phyloP scores from a whole-genome alignment of 169 alveolate genomes.

The Perkinsus olseni region DNA sequence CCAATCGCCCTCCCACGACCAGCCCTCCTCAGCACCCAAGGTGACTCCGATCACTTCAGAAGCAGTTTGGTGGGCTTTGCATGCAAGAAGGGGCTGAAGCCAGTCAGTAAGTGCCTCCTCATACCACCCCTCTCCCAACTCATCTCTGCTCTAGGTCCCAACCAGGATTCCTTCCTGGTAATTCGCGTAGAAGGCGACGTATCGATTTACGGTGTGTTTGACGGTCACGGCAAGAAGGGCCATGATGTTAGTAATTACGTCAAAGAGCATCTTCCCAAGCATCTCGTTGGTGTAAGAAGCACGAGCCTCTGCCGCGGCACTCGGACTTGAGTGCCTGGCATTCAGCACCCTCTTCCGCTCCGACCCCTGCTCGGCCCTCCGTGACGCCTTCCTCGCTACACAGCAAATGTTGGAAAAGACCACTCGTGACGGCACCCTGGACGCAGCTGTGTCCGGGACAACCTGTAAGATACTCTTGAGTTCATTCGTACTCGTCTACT shows the following conservation, averaged over 20 bases:
- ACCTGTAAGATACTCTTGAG: neutral
- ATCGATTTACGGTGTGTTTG: slow-evolving; percentile 61
- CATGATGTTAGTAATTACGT: slow-evolving; percentile 65
- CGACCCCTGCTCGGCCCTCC: neutral
- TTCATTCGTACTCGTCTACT: neutral
- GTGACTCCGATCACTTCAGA: slow-evolving; percentile 10
- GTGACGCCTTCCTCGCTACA: neutral
- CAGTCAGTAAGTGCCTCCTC: slow-evolving; percentile 23
- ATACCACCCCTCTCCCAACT: neutral
- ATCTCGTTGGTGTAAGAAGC: neutral
- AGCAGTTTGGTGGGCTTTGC: slow-evolving; percentile 48
- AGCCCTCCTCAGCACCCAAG: neutral
- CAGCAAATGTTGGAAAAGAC: neutral
- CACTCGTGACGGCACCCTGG: neutral
- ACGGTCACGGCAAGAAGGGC: slow-evolving; percentile 69
- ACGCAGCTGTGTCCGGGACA: neutral
- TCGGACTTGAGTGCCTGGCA: neutral
- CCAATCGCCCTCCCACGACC: neutral
- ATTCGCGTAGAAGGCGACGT: slow-evolving; percentile 40
- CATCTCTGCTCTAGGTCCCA: slow-evolving; percentile 30
- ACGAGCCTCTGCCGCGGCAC: neutral
- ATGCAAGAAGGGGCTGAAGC: slow-evolving; percentile 60
- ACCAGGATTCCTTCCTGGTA: slow-evolving; percentile 54
- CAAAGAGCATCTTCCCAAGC: slow-evolving; percentile 48
- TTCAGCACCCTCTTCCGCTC: neutral